These are phyloP conservation scores for Coriolopsis trogii DNA, from an alignment of 1,284 basidiomycete genomes.

Conservation along the genomic window DNA sequence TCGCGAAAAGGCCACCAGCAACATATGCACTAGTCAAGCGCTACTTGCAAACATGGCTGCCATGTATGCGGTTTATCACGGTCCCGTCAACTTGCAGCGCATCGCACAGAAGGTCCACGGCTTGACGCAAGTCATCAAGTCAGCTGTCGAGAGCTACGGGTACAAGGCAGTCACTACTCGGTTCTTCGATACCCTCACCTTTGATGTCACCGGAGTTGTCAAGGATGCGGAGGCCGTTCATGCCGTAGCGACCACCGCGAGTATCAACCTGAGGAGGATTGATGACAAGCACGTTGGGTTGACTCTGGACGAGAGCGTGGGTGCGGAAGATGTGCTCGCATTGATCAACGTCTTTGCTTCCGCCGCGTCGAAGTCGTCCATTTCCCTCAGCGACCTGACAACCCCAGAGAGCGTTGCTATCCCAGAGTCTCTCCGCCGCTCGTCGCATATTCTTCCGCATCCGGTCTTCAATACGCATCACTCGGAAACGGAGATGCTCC, in stretches of 20 bases:
- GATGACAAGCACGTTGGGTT: conserved; percentile 83
- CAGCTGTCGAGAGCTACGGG: conserved; percentile 72
- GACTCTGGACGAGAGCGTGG: conserved; percentile 92
- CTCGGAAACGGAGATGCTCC: conserved; percentile 97
- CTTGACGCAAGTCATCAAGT: conserved; percentile 83
- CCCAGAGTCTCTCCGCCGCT: conserved; percentile 66
- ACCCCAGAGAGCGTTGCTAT: conserved; percentile 46
- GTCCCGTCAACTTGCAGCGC: conserved; percentile 81
- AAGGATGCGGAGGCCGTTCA: conserved; percentile 72
- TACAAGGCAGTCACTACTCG: conserved; percentile 65
- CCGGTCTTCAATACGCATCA: conserved; percentile 95
- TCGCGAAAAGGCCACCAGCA: conserved; percentile 93
- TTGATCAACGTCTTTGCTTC: conserved; percentile 85
- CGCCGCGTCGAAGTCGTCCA: conserved; percentile 47
- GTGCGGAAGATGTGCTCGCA: conserved; percentile 71
- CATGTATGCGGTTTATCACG: conserved; percentile 98
- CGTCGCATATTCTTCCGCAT: conserved; percentile 81
- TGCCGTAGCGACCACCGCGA: conserved; percentile 62
- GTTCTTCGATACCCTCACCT: conserved; percentile 95
- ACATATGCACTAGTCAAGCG: conserved; percentile 93
- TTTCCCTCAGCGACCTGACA: conserved; percentile 47
- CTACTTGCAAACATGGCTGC: conserved; percentile 96
- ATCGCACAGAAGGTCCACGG: conserved; percentile 92
- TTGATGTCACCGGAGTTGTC: conserved; percentile 71
- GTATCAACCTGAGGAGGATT: conserved; percentile 86